Percentiles rank a stretch among this genome's conserved stretches.
Evolutionary conservation across 768 basidiomycete species (phyloP).

Genomic region (Leccinellum albellum): DNA sequence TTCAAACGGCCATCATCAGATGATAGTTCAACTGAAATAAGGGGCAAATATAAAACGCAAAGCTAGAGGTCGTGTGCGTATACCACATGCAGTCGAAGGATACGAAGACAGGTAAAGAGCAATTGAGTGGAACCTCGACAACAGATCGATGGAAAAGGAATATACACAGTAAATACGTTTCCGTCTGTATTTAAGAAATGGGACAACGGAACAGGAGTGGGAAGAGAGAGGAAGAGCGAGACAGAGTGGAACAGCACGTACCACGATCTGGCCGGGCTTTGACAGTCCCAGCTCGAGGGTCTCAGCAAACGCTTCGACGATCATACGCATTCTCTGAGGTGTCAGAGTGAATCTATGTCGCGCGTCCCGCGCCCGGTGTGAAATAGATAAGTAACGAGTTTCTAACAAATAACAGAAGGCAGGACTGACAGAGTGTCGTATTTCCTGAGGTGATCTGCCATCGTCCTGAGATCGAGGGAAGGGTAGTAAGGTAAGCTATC

Average conservation of each 20-base stretch:
- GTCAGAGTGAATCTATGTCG: slow-evolving; percentile 72
- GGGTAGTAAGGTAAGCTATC: slow-evolving; percentile 6
- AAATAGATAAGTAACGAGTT: slow-evolving; percentile 1
- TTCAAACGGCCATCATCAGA: slow-evolving; percentile 10
- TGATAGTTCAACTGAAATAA: neutral
- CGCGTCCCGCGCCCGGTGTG: neutral
- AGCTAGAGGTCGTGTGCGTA: neutral
- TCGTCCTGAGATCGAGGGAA: slow-evolving; percentile 52
- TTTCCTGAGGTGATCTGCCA: slow-evolving; percentile 91
- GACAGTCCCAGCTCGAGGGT: slow-evolving; percentile 82
- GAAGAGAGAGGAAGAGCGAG: neutral
- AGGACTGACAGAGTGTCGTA: slow-evolving; percentile 76
- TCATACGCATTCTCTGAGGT: slow-evolving; percentile 92
- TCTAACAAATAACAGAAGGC: neutral
- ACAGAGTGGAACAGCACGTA: slow-evolving; percentile 42
- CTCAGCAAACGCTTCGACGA: slow-evolving; percentile 94
- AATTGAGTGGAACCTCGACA: neutral
- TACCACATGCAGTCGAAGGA: neutral
- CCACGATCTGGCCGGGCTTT: slow-evolving; percentile 82
- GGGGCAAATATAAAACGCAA: slow-evolving; percentile 1
- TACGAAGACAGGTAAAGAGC: neutral
- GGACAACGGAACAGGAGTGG: slow-evolving; percentile 4
- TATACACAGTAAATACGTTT: neutral
- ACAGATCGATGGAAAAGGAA: neutral
- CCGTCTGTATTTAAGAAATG: slow-evolving; percentile 1